Percentiles rank a stretch among this genome's conserved stretches.
Evolutionary conservation across 2,329 filamentous ascomycete species (phyloP).

Genomic region (Ceratocystis papillata): DNA sequence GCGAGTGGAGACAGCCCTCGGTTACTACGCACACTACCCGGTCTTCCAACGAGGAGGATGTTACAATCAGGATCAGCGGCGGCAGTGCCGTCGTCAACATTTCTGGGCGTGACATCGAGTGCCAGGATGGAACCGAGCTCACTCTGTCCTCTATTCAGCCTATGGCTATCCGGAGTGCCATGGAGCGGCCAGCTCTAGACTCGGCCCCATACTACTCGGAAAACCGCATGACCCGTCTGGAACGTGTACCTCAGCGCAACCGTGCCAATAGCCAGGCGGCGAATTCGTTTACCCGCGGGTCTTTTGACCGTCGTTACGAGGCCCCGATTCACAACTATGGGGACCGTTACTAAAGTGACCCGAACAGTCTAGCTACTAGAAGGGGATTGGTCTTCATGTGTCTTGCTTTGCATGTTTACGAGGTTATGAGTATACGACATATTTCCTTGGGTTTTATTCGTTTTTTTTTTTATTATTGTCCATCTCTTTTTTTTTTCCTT

Average conservation of each 20-base stretch:
- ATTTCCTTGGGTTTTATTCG: constrained; percentile 24
- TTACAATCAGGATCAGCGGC: constrained; percentile 51
- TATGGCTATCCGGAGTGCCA: constrained; percentile 34
- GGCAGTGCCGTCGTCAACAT: constrained; percentile 47
- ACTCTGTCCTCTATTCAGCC: constrained; percentile 39
- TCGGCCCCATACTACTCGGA: constrained; percentile 34
- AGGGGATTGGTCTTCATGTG: constrained; percentile 1
- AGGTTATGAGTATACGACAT: constrained; percentile 23
- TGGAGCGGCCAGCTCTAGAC: constrained; percentile 42
- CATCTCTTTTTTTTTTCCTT: constrained; percentile 26
- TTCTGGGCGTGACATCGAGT: constrained; percentile 48
- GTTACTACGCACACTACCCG: constrained; percentile 51
- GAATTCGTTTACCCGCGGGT: constrained; percentile 34
- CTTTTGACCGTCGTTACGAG: constrained; percentile 23
- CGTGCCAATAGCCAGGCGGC: constrained; percentile 41
- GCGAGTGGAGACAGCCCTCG: constrained; percentile 48
- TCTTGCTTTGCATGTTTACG: constrained; percentile 24
- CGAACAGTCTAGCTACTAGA: not conserved
- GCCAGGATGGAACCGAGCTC: constrained; percentile 49
- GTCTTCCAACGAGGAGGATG: constrained; percentile 43
- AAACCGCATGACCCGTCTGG: constrained; percentile 37
- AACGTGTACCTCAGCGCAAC: constrained; percentile 37
- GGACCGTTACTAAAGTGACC: not conserved
- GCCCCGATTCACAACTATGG: constrained; percentile 19
- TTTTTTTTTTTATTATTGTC: constrained; percentile 26